Evolutionary conservation across 2,329 filamentous ascomycete species (phyloP), one percentile per base, ranked within the genome.

Genomic region (Phoma sp.): DNA sequence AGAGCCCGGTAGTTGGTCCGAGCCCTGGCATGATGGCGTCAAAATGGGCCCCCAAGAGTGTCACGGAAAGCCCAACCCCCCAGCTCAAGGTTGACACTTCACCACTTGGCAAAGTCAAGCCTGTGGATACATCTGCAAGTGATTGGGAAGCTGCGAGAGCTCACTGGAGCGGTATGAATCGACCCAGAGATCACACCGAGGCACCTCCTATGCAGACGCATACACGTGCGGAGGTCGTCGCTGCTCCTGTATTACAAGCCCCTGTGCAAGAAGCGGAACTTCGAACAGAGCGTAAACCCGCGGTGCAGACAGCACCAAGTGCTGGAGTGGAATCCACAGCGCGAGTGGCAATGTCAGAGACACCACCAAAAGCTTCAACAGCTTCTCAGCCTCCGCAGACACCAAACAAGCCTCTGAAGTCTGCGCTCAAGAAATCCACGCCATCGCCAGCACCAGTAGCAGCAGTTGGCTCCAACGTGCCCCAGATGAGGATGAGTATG

Each of bases 91-190:
- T 23, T 50, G 64, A 33, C 23, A 20, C 38, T 5, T 50, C 23
- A 11, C 7, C 17, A 14, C 9, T 12, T 23, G 49, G 30, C 3
- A 53, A 59, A 2, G 50, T 59, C 1, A 47, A 45, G 11, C 42
- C 53, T 21, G 57, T 60, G 11, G 42, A 50, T 20, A 58, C 60
- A 3, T 50, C 58, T 4, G 53, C 57, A n/a, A 76, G 80, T 56
- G 84, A 88, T 48, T 92, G 89, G 90, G 84, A 87, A 57, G 81
- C 83, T 47, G 84, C 87, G 14, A 89, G 88, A 64, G 78, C 83
- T 0, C 91, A 88, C 64, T 92, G 89, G 89, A 86, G 82, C 57
- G 84, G 84, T 45, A 73, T 92, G 6, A 87, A 83, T 7, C 78
- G 80, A 1, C 83, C 88, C 26, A 85, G 87, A 66, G 83, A 87